These are phyloP conservation scores for Priceomyces melissophilus DNA, from an alignment of 805 yeast species.

Conservation along the genomic window DNA sequence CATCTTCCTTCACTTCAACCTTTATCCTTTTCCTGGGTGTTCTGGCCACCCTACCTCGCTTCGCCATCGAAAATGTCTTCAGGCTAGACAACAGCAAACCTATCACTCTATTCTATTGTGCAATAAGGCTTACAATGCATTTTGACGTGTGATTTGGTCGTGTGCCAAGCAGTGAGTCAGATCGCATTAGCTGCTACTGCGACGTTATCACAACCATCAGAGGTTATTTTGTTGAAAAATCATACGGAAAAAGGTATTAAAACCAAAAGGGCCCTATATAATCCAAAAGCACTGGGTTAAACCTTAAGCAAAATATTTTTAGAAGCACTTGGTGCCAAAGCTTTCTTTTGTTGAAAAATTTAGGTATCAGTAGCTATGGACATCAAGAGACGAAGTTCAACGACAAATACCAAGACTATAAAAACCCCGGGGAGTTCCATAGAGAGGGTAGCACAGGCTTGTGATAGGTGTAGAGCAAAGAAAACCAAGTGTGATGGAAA, in stretches of 20 bases:
- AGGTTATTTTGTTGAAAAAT: no score
- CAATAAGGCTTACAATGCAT: background rate
- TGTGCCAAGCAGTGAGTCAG: no score
- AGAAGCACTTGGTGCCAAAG: no score
- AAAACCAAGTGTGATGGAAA: slow-evolving; percentile 78
- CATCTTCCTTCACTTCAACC: slow-evolving; percentile 4
- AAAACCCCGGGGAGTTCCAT: slow-evolving; percentile 64
- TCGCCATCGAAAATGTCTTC: slow-evolving; percentile 1
- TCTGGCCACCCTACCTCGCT: background rate
- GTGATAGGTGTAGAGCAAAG: slow-evolving; percentile 83
- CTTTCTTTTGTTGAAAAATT: no score
- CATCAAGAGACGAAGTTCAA: slow-evolving; percentile 3
- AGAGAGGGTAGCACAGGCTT: slow-evolving; percentile 82
- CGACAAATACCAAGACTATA: slow-evolving; percentile 41
- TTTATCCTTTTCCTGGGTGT: background rate
- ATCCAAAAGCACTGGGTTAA: no score
- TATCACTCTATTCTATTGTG: background rate
- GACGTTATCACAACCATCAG: no score
- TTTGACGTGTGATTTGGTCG: background rate
- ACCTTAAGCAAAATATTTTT: no score
- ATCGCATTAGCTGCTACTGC: no score
- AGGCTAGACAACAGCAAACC: background rate
- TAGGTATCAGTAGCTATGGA: slow-evolving; percentile 1
- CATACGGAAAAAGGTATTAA: no score
- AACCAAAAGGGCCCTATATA: no score